Conservation (phyloP, 2,329 filamentous ascomycete genomes). For the Xylaria sp. region DNA sequence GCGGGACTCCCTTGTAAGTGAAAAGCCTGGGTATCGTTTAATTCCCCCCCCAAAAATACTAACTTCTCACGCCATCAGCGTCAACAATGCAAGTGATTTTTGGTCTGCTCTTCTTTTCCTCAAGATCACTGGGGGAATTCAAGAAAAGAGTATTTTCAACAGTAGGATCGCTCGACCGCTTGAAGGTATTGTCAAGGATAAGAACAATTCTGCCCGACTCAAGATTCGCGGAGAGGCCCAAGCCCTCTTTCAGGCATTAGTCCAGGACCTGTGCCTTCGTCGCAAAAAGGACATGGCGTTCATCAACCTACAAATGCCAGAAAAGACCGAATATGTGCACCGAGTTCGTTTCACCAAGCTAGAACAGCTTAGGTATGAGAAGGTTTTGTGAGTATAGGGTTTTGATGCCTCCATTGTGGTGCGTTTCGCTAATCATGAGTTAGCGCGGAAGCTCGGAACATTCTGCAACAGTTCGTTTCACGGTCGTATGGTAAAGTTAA, state of each 20-base stretch:
- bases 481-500: slow-evolving; percentile 20
- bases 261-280: slow-evolving; percentile 82
- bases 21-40: neutral
- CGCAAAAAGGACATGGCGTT: slow-evolving; percentile 91
- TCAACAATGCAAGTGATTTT: slow-evolving; percentile 84
- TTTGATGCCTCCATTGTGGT: neutral
- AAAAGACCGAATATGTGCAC: slow-evolving; percentile 81
- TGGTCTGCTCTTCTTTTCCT: slow-evolving; percentile 84
- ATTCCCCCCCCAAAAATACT: slow-evolving; percentile 43
- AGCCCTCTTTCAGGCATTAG: slow-evolving; percentile 76
- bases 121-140: slow-evolving; percentile 78
- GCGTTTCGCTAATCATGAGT: slow-evolving; percentile 42
- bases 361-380: slow-evolving; percentile 81
- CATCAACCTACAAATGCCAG: slow-evolving; percentile 81
- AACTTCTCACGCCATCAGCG: slow-evolving; percentile 52
- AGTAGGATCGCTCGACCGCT: slow-evolving; percentile 76
- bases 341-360: slow-evolving; percentile 77
- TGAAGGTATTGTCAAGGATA: slow-evolving; percentile 36
- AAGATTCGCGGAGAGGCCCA: slow-evolving; percentile 60
- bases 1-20: slow-evolving; percentile 79
- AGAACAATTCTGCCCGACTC: slow-evolving; percentile 55
- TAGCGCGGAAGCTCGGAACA: slow-evolving; percentile 78
- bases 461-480: slow-evolving; percentile 67
- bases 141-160: slow-evolving; percentile 79
- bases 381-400: slow-evolving; percentile 66